These are phyloP conservation scores for Kluyveromyces lactis DNA, from an alignment of 805 yeast species.

Conservation along the genomic window DNA sequence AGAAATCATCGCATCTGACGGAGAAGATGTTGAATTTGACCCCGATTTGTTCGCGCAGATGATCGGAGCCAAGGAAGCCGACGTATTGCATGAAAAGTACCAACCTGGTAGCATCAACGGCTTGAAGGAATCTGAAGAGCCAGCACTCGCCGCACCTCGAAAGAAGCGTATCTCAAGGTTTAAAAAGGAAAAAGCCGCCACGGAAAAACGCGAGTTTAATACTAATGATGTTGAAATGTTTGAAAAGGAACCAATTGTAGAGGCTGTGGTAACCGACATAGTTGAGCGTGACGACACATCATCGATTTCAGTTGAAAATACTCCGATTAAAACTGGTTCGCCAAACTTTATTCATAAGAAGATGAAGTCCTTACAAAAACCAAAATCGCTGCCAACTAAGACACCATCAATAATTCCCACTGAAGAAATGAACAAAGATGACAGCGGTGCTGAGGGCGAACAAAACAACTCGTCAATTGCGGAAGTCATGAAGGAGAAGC, in stretches of 20 bases:
- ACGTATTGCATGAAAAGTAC: constrained; percentile 24
- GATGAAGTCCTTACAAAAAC: constrained; percentile 6
- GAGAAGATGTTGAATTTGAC: constrained; percentile 20
- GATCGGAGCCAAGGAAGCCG: constrained; percentile 26
- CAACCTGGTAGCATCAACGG: constrained; percentile 1
- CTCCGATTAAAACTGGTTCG: neutral
- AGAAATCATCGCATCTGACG: neutral
- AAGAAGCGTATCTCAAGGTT: constrained; percentile 22
- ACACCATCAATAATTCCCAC: neutral
- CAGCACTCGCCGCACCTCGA: constrained; percentile 6
- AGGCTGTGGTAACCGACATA: constrained; percentile 4
- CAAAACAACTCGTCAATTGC: too few relatives aligned
- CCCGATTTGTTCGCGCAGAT: constrained; percentile 25
- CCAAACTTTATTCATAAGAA: constrained; percentile 2
- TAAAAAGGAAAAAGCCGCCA: constrained; percentile 17
- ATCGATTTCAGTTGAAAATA: constrained; percentile 1
- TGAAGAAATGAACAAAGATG: constrained; percentile 4
- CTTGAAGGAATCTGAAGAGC: constrained; percentile 4
- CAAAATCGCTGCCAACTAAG: neutral
- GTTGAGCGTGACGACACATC: constrained; percentile 4
- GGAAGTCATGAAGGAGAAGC: neutral
- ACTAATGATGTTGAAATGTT: neutral
- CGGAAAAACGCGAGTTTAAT: neutral
- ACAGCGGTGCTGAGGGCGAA: too few relatives aligned
- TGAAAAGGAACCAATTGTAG: neutral